Conservation (phyloP, 805 yeast species). For the Schizosaccharomyces lindneri region DNA sequence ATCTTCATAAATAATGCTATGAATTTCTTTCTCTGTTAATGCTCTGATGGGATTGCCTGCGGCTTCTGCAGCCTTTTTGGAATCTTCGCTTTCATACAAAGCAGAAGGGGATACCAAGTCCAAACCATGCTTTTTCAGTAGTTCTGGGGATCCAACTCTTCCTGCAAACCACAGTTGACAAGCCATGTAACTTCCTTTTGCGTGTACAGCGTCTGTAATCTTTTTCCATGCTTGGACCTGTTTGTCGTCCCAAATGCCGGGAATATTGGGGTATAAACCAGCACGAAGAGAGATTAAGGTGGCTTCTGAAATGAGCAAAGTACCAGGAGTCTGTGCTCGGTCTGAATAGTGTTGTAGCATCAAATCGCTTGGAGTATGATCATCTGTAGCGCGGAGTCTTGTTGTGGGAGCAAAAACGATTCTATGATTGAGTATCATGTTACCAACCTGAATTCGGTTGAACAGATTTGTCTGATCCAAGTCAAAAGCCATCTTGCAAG, state of each 20-base stretch:
- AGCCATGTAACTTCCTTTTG: constrained; percentile 17
- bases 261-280: constrained; percentile 11
- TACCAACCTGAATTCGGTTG: not conserved
- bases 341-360: constrained; percentile 27
- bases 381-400: constrained; percentile 10
- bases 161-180: constrained; percentile 27
- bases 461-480: too few species aligned
- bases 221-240: constrained; percentile 63
- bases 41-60: too few species aligned
- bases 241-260: constrained; percentile 41
- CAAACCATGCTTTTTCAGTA: too few species aligned
- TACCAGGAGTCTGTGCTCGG: constrained; percentile 28
- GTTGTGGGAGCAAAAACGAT: constrained; percentile 26
- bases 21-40: too few species aligned
- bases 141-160: constrained; percentile 10
- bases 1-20: too few species aligned
- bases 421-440: constrained; percentile 13
- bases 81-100: too few species aligned
- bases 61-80: too few species aligned
- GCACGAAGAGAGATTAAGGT: constrained; percentile 15
- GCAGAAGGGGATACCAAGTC: too few species aligned
- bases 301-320: constrained; percentile 35
- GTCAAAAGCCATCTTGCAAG: too few species aligned
- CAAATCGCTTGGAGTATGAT: constrained; percentile 15
- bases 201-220: constrained; percentile 23